Base-by-base conservation (phyloP, 2,329 filamentous ascomycete genomes). In the Apiospora arundinis region DNA sequence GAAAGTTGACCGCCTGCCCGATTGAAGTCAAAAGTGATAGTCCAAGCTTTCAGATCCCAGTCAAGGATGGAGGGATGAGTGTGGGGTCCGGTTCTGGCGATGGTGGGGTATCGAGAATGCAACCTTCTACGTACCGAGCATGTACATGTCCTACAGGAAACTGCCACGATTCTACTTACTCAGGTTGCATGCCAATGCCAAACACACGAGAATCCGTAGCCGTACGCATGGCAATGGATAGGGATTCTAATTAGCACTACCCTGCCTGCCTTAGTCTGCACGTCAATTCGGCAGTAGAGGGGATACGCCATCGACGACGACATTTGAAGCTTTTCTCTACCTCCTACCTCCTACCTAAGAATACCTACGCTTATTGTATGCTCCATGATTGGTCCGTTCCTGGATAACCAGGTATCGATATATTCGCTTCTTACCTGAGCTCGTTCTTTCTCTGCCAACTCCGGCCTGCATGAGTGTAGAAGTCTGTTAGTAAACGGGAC, bases 1-100 rank as follows among this genome's bases (percentile, higher is more conserved):
- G 21, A 63, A 63, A 40, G 32, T 63, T 63, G 56, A 63, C 56
- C 56, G 56, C 56, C 56, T 63, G 32, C 56, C 56, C 12, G 56
- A 63, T 63, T n/a, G 18, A 18, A 63, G 4, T 21, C 21, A n/a
- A 40, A 23, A 32, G 56, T 63, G 56, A 40, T 63, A 21, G 32
- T 63, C 42, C 42, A 45, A 63, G 56, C 32, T 63, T 32, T 37
- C 21, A 18, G 32, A 63, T 63, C 56, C 56, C 18, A 40, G 32
- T 12, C 32, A n/a, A 32, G 56, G 56, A 63, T 40, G 32, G 56
- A 23, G 37, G 18, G 21, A 63, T 40, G 32, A 12, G 32, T 63
- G 32, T 63, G 56, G 56, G 56, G 56, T 40, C 21, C 11, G 21
- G 32, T 40, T 18, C 32, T 21, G 45, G 7, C 18, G 45, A 48